Evolutionary conservation across 805 yeast species (phyloP), one percentile per base, ranked within the genome.

Genomic region (Grigorovia jiainica): DNA sequence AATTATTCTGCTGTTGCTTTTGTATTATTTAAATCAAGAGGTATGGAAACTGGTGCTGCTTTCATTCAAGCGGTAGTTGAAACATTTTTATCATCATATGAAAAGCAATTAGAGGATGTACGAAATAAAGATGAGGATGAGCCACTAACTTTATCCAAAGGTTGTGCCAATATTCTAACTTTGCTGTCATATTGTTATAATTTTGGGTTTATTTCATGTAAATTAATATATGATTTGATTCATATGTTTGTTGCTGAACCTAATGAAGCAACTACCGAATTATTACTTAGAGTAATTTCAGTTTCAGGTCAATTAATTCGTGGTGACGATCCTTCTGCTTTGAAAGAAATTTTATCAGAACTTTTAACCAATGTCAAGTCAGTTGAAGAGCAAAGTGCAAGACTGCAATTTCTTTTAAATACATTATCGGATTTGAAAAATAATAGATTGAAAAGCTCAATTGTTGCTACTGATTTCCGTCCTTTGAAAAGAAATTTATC

Each of bases 41-140:
- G 98, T 17, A 76, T 79, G 31, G 95, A 87, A 47, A 82, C 87
- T 59, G 97, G 95, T 45, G 98, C 97, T 0, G 74, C 68, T 50
- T 81, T 87, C 45, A 70, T 87, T 27, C 98, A 92, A 57, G 69
- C 76, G 0, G 57, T 84, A 42, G 83, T 89, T n/a, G 95, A 85
- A 46, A 71, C 68, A 43, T 77, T 84, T 51, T 79, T 81, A 30
- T 52, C 53, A 3, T 58, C 53, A 41, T 66, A 71, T 33, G 55
- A 62, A 4, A 39, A 34, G 8, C 54, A 54, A 43, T 46, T 33
- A 33, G 32, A 38, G 20, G 37, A 30, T 4, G n/a, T 39, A 21
- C 39, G 32, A 29, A 33, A 35, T 17, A 29, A 39, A 7, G 23
- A 43, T 11, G 35, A 46, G 41, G 41, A 43, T 10, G 52, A 49